Evolutionary conservation across 208 protist species (phyloP).

Genomic region (Leishmania mexicana): DNA sequence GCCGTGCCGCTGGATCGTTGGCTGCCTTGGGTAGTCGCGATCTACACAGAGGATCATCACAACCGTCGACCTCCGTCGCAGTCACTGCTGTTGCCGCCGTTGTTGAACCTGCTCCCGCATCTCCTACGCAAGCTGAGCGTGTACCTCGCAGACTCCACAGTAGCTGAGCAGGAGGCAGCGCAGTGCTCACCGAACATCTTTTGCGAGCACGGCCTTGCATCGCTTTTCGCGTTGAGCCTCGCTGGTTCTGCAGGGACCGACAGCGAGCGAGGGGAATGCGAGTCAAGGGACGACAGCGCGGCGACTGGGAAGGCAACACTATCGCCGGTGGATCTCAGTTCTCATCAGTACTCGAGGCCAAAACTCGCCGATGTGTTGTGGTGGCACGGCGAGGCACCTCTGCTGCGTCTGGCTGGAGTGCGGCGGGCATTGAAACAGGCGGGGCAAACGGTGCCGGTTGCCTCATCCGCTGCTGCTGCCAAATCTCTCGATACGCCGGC

Average conservation of each 20-base stretch:
- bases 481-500: background rate
- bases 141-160: constrained; percentile 1
- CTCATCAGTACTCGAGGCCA: background rate
- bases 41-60: constrained; percentile 13
- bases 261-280: background rate
- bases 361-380: constrained; percentile 43
- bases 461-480: background rate
- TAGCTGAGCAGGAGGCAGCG: background rate
- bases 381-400: constrained; percentile 45
- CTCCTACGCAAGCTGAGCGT: constrained; percentile 21
- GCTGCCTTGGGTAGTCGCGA: constrained; percentile 42
- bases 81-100: constrained; percentile 14
- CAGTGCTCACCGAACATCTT: background rate
- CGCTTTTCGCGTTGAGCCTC: constrained; percentile 2
- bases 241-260: background rate
- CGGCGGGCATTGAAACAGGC: constrained; percentile 26
- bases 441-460: background rate
- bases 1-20: constrained; percentile 25
- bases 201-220: constrained; percentile 12
- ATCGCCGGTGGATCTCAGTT: background rate
- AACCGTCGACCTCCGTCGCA: background rate
- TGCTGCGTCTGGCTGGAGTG: constrained; percentile 36
- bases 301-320: background rate
- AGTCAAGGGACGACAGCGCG: background rate
- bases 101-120: constrained; percentile 32